Conservation (phyloP, 1,139 yeast species). For the Hemisphaericaspora lyxosophila region DNA sequence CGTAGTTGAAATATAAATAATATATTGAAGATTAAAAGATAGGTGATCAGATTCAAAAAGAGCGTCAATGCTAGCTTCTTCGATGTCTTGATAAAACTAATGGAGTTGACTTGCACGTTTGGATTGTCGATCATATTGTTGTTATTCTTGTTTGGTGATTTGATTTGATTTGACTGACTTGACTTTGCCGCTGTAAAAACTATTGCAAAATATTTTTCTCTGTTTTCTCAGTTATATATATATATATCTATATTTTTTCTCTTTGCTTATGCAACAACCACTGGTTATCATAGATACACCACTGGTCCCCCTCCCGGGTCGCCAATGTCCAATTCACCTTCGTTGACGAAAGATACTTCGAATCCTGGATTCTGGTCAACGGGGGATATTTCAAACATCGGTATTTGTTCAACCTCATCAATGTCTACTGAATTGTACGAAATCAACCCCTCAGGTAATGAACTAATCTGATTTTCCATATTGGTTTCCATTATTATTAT, state of each 20-base stretch:
- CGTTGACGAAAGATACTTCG: slow-evolving; percentile 6
- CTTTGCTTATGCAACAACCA: no score
- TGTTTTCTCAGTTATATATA: no score
- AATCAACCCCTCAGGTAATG: slow-evolving; percentile 1
- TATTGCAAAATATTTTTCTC: no score
- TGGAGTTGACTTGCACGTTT: slow-evolving; percentile 3
- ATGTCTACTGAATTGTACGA: slow-evolving; percentile 7
- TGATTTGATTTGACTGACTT: no score
- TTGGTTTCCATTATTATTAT: background rate
- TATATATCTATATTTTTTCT: no score
- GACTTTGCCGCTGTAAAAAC: slow-evolving; percentile 3
- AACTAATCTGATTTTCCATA: background rate
- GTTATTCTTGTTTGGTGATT: no score
- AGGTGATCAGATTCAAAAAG: slow-evolving; percentile 9
- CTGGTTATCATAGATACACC: no score
- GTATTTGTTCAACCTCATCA: slow-evolving; percentile 4
- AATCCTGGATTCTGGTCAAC: slow-evolving; percentile 9
- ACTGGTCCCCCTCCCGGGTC: no score
- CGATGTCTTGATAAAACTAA: slow-evolving; percentile 7
- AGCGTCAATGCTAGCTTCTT: slow-evolving; percentile 9
- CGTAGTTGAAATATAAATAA: slow-evolving; percentile 10
- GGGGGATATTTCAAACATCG: slow-evolving; percentile 1
- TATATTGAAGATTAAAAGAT: slow-evolving; percentile 7
- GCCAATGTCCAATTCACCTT: slow-evolving; percentile 3
- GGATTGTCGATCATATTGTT: slow-evolving; percentile 1